Conservation (phyloP, 2,329 filamentous ascomycete species). For the Tolypocladium tundrense region DNA sequence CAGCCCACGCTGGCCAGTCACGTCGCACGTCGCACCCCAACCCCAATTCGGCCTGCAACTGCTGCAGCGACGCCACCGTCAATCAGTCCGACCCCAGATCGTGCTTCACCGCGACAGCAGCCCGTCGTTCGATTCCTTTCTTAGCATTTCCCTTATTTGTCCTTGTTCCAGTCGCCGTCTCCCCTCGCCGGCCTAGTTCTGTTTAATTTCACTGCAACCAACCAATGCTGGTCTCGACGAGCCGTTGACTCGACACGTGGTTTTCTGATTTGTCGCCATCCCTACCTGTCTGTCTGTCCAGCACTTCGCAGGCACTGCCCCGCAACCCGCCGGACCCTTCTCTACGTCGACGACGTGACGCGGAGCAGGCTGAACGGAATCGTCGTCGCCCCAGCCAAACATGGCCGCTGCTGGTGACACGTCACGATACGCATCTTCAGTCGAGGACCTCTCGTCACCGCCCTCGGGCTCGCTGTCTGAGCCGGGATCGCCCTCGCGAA, state of each 20-base stretch:
- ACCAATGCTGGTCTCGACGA: not conserved
- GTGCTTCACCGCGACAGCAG: not conserved
- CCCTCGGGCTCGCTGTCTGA: conserved; percentile 41
- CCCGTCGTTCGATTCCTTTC: not conserved
- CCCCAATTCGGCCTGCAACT: not conserved
- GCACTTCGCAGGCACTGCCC: not conserved
- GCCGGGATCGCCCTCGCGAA: conserved; percentile 33
- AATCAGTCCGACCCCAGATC: not conserved
- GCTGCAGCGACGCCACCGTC: not conserved
- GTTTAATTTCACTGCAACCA: not conserved
- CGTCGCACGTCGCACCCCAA: conserved; percentile 6
- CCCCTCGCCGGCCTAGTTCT: not conserved
- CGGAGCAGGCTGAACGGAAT: not conserved
- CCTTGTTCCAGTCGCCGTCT: not conserved
- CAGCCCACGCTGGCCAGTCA: conserved; percentile 11
- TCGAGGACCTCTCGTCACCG: conserved; percentile 40
- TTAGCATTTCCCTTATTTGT: not conserved
- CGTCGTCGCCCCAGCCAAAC: conserved; percentile 3
- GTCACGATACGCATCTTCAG: conserved; percentile 34
- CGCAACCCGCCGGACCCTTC: not conserved
- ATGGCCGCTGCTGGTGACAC: conserved; percentile 20
- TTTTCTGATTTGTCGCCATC: not conserved
- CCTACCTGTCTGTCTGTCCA: not conserved
- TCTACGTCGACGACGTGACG: not conserved
- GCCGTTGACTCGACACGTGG: not conserved